These are phyloP conservation scores for Beta corolliflora DNA, from an alignment of 179 eudicot species.

Conservation along the genomic window DNA sequence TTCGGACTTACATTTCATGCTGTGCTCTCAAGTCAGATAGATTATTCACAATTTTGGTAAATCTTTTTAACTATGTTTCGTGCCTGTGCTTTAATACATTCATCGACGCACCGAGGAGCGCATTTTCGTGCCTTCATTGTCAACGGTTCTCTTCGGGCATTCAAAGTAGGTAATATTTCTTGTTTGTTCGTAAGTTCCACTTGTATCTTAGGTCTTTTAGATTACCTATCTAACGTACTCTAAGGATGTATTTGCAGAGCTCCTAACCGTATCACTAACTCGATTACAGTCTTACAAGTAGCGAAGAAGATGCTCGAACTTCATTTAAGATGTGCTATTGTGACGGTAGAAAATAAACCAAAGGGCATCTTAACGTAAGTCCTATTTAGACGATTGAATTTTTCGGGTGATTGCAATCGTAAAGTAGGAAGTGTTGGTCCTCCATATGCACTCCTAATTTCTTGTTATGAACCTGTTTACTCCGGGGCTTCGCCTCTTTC, in stretches of 20 bases:
- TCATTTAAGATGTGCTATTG: conserved; percentile 68
- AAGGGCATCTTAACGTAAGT: too few relatives aligned
- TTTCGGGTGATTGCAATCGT: neutral
- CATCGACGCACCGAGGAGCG: conserved; percentile 80
- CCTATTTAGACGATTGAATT: conserved; percentile 20
- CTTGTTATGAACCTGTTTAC: neutral
- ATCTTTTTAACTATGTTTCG: conserved; percentile 9
- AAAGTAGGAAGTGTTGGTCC: neutral
- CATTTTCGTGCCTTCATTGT: conserved; percentile 83
- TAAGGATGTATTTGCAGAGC: conserved; percentile 44
- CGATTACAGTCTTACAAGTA: conserved; percentile 75
- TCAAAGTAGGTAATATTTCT: too few relatives aligned
- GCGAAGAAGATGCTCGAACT: conserved; percentile 84
- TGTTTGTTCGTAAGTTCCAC: too few relatives aligned
- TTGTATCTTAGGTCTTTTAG: conserved; percentile 4
- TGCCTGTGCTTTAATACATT: conserved; percentile 73
- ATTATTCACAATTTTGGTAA: conserved; percentile 6
- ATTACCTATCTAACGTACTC: conserved; percentile 19
- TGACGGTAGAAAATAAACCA: too few relatives aligned
- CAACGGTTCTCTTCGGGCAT: conserved; percentile 82
- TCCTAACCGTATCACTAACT: conserved; percentile 73
- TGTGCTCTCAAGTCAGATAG: neutral
- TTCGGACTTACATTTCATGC: too few relatives aligned
- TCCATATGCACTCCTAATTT: neutral
- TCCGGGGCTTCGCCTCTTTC: conserved; percentile 21